Base-by-base conservation (phyloP, 805 yeast genomes). In the Ogataea minuta region DNA sequence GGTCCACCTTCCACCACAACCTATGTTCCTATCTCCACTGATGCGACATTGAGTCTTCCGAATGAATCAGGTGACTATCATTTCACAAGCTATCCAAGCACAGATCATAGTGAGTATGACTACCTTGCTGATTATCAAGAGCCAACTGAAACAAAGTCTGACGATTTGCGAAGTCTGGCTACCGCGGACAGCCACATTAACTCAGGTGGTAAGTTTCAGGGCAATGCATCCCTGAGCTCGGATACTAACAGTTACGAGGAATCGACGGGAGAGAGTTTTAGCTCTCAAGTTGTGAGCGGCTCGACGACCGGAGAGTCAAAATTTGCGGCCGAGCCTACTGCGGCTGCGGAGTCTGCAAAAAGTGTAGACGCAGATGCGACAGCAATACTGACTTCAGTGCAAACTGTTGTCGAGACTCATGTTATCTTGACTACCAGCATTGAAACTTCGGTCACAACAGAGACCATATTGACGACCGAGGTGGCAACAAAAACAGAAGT, bases 1-100 rank as follows among this genome's bases (percentile, higher is more conserved):
- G 52, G 53, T 6, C 44, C 55, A 4, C 52, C 53, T 11, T 21
- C 45, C 10, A 49, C 45, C 3, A 48, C 57, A 4, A 42, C 51
- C 14, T 47, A 47, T 26, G 19, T 46, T 10, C 55, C 57, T 4
- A 34, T 30, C 19, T 26, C 42, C 6, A 41, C 53, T 9, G 35
- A 45, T 31, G 17, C 21, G 5, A 19, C 21, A 19, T 19, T 19
- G 21, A 19, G 21, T 19, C n/a, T n/a, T n/a, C n/a, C n/a, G n/a
- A 8, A 19, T 19, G 21, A 19, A 19, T 19, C 21, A 19, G 8
- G 21, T 19, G 21, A 6, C 21, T 8, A 17, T 14, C 11, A 7
- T 12, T 15, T n/a, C 11, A n/a, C n/a, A n/a, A n/a, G n/a, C n/a
- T n/a, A n/a, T n/a, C n/a, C n/a, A n/a, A n/a, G n/a, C n/a, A n/a